A percentile compares a stretch with the other conserved stretches of the same genome.
These are phyloP conservation scores for Lecanicillium sp. DNA, from an alignment of 2,329 filamentous ascomycete species.

Conservation along the genomic window DNA sequence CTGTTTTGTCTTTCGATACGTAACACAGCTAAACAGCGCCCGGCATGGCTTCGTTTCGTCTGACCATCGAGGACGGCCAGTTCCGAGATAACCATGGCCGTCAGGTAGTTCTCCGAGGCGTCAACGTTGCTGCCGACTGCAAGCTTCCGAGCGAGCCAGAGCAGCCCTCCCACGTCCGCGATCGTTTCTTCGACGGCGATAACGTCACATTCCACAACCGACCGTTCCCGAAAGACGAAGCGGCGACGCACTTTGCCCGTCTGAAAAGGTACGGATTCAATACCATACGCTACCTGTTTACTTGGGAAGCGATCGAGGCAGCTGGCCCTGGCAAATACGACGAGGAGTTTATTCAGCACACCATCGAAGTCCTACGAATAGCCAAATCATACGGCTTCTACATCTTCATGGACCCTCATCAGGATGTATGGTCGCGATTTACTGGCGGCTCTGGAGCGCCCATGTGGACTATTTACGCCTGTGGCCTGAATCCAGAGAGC, in stretches of 20 bases:
- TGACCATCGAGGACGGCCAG: conserved; percentile 77
- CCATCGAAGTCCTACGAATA: conserved; percentile 73
- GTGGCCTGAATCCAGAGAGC: conserved; percentile 77
- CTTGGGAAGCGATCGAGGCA: conserved; percentile 98
- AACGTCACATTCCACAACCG: conserved; percentile 81
- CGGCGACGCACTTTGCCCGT: conserved; percentile 78
- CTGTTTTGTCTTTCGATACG: no score
- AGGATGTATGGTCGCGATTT: conserved; percentile 97
- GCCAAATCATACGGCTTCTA: conserved; percentile 92
- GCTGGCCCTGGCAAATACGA: conserved; percentile 88
- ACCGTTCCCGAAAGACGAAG: conserved; percentile 78
- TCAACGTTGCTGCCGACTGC: conserved; percentile 86
- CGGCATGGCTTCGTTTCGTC: conserved; percentile 66
- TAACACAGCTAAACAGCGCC: no score
- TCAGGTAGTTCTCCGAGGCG: conserved; percentile 83
- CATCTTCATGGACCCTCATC: conserved; percentile 97
- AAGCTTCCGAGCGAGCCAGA: conserved; percentile 82
- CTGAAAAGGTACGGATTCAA: conserved; percentile 91
- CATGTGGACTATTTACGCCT: conserved; percentile 96
- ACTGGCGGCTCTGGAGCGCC: conserved; percentile 92
- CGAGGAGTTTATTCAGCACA: conserved; percentile 87
- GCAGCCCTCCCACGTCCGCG: conserved; percentile 68
- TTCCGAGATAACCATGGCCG: conserved; percentile 79
- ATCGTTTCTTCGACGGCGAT: conserved; percentile 89
- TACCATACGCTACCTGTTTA: conserved; percentile 92